These are phyloP conservation scores for Verticillium zaregamsianum DNA, from an alignment of 2,329 filamentous ascomycete species.

Conservation along the genomic window DNA sequence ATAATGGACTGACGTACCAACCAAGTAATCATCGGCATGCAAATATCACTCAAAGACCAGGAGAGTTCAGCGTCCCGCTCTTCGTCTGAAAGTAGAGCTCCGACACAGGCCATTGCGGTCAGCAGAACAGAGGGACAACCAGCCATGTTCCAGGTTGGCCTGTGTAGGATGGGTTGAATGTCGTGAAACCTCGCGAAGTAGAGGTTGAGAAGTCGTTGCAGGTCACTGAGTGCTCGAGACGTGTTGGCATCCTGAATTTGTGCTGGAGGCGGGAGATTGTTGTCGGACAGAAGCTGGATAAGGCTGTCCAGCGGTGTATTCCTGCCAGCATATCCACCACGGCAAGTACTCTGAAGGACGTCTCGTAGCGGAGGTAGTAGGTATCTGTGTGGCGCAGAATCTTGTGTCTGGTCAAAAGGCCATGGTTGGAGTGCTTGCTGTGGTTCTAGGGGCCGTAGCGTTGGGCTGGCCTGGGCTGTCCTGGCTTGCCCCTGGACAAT, in stretches of 20 bases:
- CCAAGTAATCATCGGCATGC: conserved; percentile 21
- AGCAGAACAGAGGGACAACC: conserved; percentile 19
- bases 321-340: neutral
- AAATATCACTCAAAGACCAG: conserved; percentile 18
- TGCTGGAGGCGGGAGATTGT: conserved; percentile 11
- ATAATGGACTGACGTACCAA: conserved; percentile 13
- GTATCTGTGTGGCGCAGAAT: conserved; percentile 7
- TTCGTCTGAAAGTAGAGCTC: conserved; percentile 17
- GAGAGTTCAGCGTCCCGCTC: conserved; percentile 12
- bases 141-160: conserved; percentile 20
- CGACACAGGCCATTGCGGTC: conserved; percentile 24
- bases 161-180: conserved; percentile 23
- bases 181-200: conserved; percentile 22
- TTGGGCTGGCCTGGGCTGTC: neutral
- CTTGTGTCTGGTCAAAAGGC: conserved; percentile 17
- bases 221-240: conserved; percentile 13
- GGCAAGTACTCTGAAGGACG: conserved; percentile 11
- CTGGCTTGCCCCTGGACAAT: neutral
- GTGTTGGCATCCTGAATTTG: conserved; percentile 10
- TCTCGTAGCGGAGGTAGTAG: conserved; percentile 16
- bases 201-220: conserved; percentile 17
- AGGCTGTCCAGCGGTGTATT: conserved; percentile 13
- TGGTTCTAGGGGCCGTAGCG: conserved; percentile 3
- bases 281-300: conserved; percentile 18
- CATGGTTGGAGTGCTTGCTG: conserved; percentile 7